Percentiles rank a stretch among this genome's conserved stretches.
Evolutionary conservation across 2,329 filamentous ascomycete genomes (phyloP).

Genomic region (Penicillium rolfsii): DNA sequence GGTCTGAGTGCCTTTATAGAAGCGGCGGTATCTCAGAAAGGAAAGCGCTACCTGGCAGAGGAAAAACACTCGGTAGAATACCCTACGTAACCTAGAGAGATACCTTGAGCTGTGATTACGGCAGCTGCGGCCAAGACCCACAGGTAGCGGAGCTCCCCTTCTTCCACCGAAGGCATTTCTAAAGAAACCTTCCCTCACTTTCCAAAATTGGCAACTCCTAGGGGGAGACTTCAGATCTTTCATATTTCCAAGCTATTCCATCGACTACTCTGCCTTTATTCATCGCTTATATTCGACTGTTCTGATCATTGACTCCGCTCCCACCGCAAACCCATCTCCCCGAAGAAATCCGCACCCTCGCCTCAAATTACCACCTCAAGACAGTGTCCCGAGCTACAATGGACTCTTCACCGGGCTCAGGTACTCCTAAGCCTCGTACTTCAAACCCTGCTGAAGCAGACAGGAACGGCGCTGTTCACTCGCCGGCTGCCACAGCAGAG

Average conservation of each 20-base stretch:
- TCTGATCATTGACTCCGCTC: neutral
- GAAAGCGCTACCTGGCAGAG: no score
- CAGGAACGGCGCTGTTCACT: slow-evolving; percentile 4
- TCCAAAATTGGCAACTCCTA: neutral
- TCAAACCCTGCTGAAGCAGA: neutral
- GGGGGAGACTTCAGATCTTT: neutral
- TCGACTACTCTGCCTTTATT: neutral
- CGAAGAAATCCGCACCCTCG: neutral
- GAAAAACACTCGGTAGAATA: no score
- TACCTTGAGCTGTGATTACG: neutral
- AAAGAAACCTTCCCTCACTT: neutral
- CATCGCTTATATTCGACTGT: neutral
- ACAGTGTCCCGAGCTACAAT: slow-evolving; percentile 9
- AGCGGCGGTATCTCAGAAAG: no score
- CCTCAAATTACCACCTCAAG: neutral
- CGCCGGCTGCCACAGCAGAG: slow-evolving; percentile 5
- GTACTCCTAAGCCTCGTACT: slow-evolving; percentile 6
- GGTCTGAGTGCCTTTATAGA: no score
- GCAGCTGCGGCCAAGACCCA: slow-evolving; percentile 4
- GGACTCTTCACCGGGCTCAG: slow-evolving; percentile 14
- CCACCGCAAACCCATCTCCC: neutral
- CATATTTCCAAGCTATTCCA: neutral
- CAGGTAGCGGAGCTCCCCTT: slow-evolving; percentile 8
- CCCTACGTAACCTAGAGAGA: no score
- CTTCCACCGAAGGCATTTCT: neutral